phyloP scores from a whole-genome alignment of 2,329 filamentous ascomycete genomes.

The Aspergillus amoenus region DNA sequence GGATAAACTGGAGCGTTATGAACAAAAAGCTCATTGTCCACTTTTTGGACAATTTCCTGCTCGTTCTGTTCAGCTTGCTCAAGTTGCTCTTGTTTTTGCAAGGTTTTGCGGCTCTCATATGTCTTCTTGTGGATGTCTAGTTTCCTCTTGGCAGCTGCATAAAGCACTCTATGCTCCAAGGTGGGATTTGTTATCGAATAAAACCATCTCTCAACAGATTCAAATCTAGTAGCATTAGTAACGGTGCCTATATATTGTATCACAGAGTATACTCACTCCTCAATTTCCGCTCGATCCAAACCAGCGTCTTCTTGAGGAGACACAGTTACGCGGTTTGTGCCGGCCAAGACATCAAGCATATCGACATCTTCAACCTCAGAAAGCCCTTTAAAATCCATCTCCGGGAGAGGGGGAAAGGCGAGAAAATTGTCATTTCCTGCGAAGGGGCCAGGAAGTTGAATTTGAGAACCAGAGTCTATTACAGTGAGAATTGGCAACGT shows the following conservation, averaged over 20 bases:
- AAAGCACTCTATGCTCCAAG: conserved; percentile 9
- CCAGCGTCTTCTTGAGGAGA: not conserved
- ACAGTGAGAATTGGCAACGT: not conserved
- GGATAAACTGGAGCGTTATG: not conserved
- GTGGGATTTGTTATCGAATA: conserved; percentile 7
- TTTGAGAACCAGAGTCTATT: not conserved
- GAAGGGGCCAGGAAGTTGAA: not conserved
- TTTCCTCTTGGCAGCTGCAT: conserved; percentile 9
- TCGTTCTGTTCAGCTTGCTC: not conserved
- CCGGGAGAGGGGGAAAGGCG: not conserved
- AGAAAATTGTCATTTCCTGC: not conserved
- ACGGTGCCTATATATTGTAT: not conserved
- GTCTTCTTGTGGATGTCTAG: conserved; percentile 7
- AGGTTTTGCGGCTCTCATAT: not conserved
- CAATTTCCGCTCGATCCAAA: not conserved
- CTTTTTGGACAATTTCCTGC: not conserved
- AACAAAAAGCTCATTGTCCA: not conserved
- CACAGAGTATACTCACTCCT: not conserved
- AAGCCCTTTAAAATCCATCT: too few species aligned
- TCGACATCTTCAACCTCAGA: not conserved
- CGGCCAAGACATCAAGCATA: not conserved
- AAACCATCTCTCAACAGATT: conserved; percentile 9
- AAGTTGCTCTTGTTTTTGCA: not conserved
- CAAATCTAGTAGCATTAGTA: conserved; percentile 11
- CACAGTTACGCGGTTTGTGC: not conserved